Percentiles rank a stretch among this genome's conserved stretches.
Evolutionary conservation across 2,329 filamentous ascomycete genomes (phyloP).

Genomic region (Clarireedia hainanense): DNA sequence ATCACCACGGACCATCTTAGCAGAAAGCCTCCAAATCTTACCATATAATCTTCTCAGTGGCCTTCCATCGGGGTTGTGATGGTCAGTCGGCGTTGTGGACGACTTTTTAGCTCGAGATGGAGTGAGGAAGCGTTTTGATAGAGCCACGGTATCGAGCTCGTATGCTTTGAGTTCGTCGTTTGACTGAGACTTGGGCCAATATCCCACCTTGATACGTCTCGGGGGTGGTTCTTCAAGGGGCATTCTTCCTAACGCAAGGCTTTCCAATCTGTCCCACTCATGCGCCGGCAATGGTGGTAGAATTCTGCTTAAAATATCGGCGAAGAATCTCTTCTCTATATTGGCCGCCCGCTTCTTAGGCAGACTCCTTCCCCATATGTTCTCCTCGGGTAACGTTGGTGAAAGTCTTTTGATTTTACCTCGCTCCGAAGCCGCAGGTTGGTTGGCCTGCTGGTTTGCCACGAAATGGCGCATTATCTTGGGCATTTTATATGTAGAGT

Average conservation of each 20-base stretch:
- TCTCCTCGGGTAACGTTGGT: conserved; percentile 36
- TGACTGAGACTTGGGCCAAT: neutral
- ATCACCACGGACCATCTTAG: conserved; percentile 33
- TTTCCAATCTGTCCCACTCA: conserved; percentile 50
- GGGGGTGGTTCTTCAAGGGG: conserved; percentile 10
- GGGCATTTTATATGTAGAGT: neutral
- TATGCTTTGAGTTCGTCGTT: neutral
- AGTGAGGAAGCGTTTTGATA: no score
- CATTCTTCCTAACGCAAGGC: conserved; percentile 33
- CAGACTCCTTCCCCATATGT: conserved; percentile 43
- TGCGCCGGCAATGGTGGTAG: conserved; percentile 45
- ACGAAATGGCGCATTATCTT: neutral
- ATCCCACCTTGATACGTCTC: conserved; percentile 17
- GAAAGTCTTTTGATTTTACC: conserved; percentile 2
- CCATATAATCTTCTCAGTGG: conserved; percentile 42
- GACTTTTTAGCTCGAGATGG: neutral
- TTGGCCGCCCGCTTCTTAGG: conserved; percentile 33
- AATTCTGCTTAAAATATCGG: conserved; percentile 35
- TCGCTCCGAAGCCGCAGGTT: conserved; percentile 8
- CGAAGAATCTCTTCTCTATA: conserved; percentile 43
- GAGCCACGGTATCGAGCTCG: no score
- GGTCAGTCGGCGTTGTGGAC: neutral
- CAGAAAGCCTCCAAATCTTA: conserved; percentile 36
- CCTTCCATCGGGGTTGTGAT: conserved; percentile 17
- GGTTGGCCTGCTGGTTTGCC: conserved; percentile 17